A percentile compares a stretch with the other conserved stretches of the same genome.
Conservation (phyloP, 2,329 filamentous ascomycete species). For the Epichloe sylvatica region DNA sequence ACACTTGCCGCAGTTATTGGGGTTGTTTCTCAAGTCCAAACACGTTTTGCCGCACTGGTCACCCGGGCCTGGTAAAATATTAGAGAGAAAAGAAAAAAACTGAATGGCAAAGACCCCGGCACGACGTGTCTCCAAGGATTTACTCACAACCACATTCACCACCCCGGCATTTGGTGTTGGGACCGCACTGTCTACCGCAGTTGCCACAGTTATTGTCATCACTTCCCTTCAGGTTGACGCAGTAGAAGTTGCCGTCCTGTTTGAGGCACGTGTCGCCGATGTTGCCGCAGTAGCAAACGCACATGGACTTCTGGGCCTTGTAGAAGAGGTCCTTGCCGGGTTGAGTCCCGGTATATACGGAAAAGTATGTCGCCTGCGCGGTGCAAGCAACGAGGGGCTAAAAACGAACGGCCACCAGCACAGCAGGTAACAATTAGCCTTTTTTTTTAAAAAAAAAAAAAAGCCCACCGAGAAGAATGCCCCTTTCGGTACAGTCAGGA, state of each 20-base stretch:
- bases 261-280: background rate
- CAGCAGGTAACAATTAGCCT: too few relatives aligned
- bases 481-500: background rate
- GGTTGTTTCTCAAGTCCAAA: background rate
- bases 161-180: background rate
- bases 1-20: constrained; percentile 1
- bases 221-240: background rate
- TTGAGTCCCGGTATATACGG: background rate
- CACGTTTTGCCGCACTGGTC: constrained; percentile 1
- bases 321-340: background rate
- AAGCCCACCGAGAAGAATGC: background rate
- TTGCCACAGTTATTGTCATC: background rate
- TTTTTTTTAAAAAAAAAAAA: background rate
- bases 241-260: background rate
- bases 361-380: background rate
- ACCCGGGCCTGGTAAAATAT: background rate
- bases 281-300: background rate
- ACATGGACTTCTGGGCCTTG: background rate
- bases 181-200: background rate
- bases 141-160: background rate
- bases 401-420: background rate
- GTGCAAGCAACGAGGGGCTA: background rate
- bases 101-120: background rate
- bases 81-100: background rate
- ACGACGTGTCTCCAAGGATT: background rate